A percentile compares a stretch with the other conserved stretches of the same genome.
These are phyloP conservation scores for Phtheirospermum japonicum DNA, from an alignment of 257 asterid genomes.

Conservation along the genomic window DNA sequence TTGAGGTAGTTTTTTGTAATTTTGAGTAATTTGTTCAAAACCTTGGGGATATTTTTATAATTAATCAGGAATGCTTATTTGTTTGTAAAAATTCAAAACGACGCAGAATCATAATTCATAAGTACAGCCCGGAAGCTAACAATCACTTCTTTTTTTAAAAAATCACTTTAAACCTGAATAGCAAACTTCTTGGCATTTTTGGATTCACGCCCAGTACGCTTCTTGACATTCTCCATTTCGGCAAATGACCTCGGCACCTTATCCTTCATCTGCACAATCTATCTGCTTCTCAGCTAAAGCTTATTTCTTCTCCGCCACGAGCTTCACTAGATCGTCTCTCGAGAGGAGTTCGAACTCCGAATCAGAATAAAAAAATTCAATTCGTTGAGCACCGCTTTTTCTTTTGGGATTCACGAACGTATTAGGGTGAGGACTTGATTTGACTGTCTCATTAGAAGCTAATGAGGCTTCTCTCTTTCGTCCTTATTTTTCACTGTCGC, in stretches of 20 bases:
- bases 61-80: neutral
- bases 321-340: constrained; percentile 71
- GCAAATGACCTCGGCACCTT: constrained; percentile 67
- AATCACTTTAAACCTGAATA: constrained; percentile 55
- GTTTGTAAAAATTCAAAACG: neutral
- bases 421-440: constrained; percentile 48
- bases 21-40: neutral
- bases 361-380: constrained; percentile 43
- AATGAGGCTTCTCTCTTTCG: constrained; percentile 33
- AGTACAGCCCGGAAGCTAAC: neutral
- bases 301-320: constrained; percentile 65
- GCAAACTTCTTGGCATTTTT: constrained; percentile 84
- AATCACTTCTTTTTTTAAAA: too few species aligned
- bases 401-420: constrained; percentile 26
- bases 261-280: constrained; percentile 62
- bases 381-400: constrained; percentile 38
- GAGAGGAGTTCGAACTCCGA: constrained; percentile 59
- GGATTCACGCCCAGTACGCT: constrained; percentile 71
- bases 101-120: neutral
- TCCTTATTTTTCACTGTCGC: constrained; percentile 38
- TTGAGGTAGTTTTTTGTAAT: neutral
- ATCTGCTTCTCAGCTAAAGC: constrained; percentile 48
- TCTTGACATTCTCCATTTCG: constrained; percentile 82
- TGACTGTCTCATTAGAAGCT: constrained; percentile 38
- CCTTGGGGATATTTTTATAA: neutral